phyloP scores from a whole-genome alignment of 140 eudicot species.

The Ambrosia hybrid region DNA sequence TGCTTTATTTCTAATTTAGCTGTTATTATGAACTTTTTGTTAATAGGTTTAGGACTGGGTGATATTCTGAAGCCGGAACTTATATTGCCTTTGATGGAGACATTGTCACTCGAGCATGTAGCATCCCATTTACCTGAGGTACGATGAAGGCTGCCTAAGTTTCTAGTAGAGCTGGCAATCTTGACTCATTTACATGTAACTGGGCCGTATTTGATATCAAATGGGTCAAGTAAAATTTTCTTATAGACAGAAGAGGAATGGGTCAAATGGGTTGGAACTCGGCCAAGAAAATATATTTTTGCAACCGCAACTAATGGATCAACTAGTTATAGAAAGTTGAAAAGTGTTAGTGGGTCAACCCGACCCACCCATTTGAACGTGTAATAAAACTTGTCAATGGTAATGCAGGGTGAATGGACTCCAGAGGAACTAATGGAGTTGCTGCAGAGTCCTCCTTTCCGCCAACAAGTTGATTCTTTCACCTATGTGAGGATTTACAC shows the following conservation, averaged over 20 bases:
- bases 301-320: background rate
- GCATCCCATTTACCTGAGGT: slow-evolving; percentile 95
- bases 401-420: slow-evolving; percentile 75
- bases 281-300: background rate
- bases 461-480: slow-evolving; percentile 97
- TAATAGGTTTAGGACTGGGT: slow-evolving; percentile 77
- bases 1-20: background rate
- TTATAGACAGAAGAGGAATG: background rate
- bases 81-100: slow-evolving; percentile 69
- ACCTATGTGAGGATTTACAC: slow-evolving; percentile 65
- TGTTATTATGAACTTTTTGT: slow-evolving; percentile 7
- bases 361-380: background rate
- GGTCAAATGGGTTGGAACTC: background rate
- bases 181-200: background rate
- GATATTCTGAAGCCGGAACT: slow-evolving; percentile 93
- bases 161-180: background rate
- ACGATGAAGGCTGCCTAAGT: background rate
- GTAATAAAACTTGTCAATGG: slow-evolving; percentile 16
- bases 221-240: background rate
- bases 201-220: background rate
- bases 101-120: slow-evolving; percentile 61
- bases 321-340: background rate
- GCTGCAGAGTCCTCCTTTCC: slow-evolving; percentile 94
- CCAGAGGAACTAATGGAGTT: slow-evolving; percentile 76
- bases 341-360: background rate